Conservation (phyloP, 108 stramenopile species). For the Poteriospumella lacustris region DNA sequence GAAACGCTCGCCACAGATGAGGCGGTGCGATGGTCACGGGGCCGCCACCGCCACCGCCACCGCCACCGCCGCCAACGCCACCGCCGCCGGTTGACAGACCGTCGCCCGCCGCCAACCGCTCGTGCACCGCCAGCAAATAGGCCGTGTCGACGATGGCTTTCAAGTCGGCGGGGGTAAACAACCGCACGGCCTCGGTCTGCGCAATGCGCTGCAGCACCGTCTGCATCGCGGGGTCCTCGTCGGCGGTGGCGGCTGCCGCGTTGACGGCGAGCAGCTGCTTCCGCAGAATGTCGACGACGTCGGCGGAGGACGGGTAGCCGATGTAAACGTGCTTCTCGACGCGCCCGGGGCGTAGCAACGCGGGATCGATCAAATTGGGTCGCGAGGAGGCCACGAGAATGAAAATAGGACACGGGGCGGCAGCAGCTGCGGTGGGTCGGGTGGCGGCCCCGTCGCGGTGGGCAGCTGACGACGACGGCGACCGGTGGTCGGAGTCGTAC, state of each 20-base stretch:
- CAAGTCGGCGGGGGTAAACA: slow-evolving; percentile 35
- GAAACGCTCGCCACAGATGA: neutral
- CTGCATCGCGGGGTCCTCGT: slow-evolving; percentile 44
- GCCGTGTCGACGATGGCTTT: slow-evolving; percentile 30
- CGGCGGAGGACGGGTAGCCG: slow-evolving; percentile 61
- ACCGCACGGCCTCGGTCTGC: neutral
- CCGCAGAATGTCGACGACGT: slow-evolving; percentile 71
- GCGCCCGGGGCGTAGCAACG: slow-evolving; percentile 82
- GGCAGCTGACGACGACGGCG: too few relatives aligned
- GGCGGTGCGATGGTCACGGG: neutral
- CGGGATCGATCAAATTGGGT: slow-evolving; percentile 89
- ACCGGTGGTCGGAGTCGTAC: neutral
- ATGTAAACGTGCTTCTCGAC: slow-evolving; percentile 83
- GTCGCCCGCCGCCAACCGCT: too few relatives aligned
- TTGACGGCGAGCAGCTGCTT: neutral
- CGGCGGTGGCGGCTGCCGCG: slow-evolving; percentile 56
- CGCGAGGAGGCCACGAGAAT: slow-evolving; percentile 83
- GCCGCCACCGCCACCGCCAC: neutral
- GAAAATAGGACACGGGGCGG: too few relatives aligned
- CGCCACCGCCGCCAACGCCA: too few relatives aligned
- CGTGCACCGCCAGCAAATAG: neutral
- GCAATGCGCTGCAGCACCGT: neutral
- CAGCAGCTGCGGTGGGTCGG: too few relatives aligned
- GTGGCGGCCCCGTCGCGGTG: too few relatives aligned
- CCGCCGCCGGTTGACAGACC: too few relatives aligned